Percentiles rank a stretch among this genome's conserved stretches.
Evolutionary conservation across 1,284 basidiomycete genomes (phyloP).

Genomic region (Ustilago esculenta): DNA sequence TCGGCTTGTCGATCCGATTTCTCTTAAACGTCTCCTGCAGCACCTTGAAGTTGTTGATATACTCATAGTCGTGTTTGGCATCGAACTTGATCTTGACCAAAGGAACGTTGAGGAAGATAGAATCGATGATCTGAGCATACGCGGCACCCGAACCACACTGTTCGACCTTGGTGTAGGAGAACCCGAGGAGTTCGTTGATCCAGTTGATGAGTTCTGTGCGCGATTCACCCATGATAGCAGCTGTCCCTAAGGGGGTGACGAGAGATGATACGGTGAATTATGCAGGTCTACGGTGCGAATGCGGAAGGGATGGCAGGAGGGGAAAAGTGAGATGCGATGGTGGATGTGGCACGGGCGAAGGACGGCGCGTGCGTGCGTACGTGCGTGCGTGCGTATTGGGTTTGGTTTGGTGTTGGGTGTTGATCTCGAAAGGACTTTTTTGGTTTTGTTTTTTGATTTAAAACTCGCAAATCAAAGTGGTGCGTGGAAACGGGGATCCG

Average conservation of each 20-base stretch:
- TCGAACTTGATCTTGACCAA: conserved; percentile 61
- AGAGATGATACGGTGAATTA: not conserved
- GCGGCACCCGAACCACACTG: conserved; percentile 77
- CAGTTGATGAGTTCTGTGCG: conserved; percentile 88
- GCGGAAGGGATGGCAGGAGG: not conserved
- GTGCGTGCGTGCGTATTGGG: conserved; percentile 1
- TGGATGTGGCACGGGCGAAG: conserved; percentile 5
- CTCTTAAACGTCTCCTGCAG: conserved; percentile 73
- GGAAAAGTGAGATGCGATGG: not conserved
- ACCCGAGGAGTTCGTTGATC: conserved; percentile 90
- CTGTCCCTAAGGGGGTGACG: not conserved
- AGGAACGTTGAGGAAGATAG: conserved; percentile 75
- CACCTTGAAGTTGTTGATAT: conserved; percentile 92
- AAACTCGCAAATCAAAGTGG: not conserved
- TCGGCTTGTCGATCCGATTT: conserved; percentile 94
- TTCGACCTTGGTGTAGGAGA: conserved; percentile 83
- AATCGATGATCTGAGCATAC: conserved; percentile 78
- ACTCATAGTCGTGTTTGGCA: conserved; percentile 87
- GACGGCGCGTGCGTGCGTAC: not conserved
- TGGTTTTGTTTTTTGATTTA: not conserved
- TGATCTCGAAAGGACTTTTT: conserved; percentile 6
- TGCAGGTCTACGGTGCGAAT: too few species aligned
- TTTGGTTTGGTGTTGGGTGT: too few species aligned
- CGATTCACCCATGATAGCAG: conserved; percentile 57
- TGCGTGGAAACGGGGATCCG: too few species aligned